Percentiles rank a stretch among this genome's conserved stretches.
Conservation (phyloP, 257 asterid genomes). For the Marsdenia floribunda region DNA sequence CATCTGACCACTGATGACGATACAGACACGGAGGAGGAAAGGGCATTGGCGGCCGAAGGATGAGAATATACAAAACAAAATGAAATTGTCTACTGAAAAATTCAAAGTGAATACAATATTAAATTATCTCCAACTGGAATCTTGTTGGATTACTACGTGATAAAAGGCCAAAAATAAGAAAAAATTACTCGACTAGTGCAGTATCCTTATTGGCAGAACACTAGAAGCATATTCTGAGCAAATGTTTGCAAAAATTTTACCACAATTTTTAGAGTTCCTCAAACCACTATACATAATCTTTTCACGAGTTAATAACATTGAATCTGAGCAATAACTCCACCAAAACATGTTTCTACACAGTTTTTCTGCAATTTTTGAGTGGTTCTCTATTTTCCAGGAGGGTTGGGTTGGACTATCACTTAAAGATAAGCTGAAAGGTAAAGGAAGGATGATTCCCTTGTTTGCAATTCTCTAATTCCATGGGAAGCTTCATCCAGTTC, state of each 20-base stretch:
- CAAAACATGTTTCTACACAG: background rate
- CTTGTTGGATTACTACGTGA: background rate
- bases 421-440: background rate
- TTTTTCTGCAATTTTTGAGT: background rate
- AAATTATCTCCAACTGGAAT: background rate
- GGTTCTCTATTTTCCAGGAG: background rate
- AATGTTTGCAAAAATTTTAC: background rate
- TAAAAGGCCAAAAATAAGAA: background rate
- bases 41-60: background rate
- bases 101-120: background rate
- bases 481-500: background rate
- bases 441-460: background rate
- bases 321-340: background rate
- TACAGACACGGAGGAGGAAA: background rate
- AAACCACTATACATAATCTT: background rate
- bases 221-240: background rate
- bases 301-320: background rate
- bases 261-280: background rate
- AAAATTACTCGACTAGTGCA: background rate
- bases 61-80: background rate
- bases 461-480: background rate
- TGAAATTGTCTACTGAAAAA: background rate
- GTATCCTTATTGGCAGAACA: background rate
- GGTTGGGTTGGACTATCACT: background rate
- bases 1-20: background rate